Base-by-base conservation (phyloP, 1,284 basidiomycete species). In the Apiotrichum mycotoxinovorans region DNA sequence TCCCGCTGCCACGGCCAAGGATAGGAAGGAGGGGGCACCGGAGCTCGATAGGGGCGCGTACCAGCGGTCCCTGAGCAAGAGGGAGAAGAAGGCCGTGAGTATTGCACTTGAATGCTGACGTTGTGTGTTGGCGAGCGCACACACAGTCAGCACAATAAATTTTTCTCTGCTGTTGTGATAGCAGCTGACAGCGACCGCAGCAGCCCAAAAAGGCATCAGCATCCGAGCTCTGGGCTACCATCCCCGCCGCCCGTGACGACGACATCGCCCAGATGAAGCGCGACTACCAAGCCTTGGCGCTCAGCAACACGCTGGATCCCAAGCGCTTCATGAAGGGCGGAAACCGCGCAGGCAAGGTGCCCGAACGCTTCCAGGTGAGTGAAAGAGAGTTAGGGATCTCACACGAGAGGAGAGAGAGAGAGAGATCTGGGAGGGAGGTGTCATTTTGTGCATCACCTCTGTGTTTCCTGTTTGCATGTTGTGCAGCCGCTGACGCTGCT, bases 271-370 rank as follows among this genome's bases (percentile, higher is more conserved):
- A 88, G 56, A 82, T 98, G 63, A 82, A 92, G 69, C 86, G 89
- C 56, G 94, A 98, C 79, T 89, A 97, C 35, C 92, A 97, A 74
- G 91, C 95, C 1, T 80, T 98, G 51, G 85, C 91, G 23, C 80
- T 98, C 51, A 85, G 89, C 47, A 95, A 95, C 72, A 88, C 93
- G 56, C 83, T 98, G 35, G 95, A 98, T 71, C 94, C 95, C 9
- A 98, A 98, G 76, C 83, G 93, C 34, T 98, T 98, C 80, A 94
- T 97, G 80, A 93, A 80, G 84, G 89, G 69, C 41, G 90, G 88
- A 42, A 86, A 87, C 77, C 91, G 88, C 77, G 86, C 62, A 55
- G 77, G 75, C 70, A 78, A 87, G 60, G 79, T 94, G 25, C 93
- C 87, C 15, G 93, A 93, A 75, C 86, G 87, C 66, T 95, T 96